Evolutionary conservation across 1,139 yeast species (phyloP).

Genomic region (Debaryomyces udenii): DNA sequence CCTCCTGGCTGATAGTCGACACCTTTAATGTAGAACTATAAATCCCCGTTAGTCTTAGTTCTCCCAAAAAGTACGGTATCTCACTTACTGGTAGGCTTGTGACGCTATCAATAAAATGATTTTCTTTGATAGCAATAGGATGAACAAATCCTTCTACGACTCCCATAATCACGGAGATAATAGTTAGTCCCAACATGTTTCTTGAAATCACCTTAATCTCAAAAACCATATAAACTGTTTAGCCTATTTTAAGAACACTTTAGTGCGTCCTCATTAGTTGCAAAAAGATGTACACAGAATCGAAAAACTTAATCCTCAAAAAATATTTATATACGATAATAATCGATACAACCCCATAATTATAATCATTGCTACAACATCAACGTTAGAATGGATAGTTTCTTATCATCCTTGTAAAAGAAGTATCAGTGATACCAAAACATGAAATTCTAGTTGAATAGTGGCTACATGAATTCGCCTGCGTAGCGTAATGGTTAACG

Average conservation of each 20-base stretch:
- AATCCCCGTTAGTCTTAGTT: conserved; percentile 11
- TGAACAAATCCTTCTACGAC: conserved; percentile 39
- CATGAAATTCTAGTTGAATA: no score
- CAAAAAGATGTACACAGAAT: conserved; percentile 10
- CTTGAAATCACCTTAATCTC: no score
- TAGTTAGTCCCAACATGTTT: no score
- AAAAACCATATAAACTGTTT: no score
- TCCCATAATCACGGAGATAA: not conserved
- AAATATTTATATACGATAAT: no score
- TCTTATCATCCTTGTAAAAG: no score
- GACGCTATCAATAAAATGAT: conserved; percentile 74
- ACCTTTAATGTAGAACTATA: conserved; percentile 65
- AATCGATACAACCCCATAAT: no score
- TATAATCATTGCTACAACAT: no score
- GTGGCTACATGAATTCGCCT: conserved; percentile 20
- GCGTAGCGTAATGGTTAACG: conserved; percentile 51
- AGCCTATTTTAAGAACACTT: no score
- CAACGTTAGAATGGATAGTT: no score
- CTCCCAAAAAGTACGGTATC: not conserved
- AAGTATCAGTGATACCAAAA: no score
- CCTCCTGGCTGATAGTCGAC: conserved; percentile 91
- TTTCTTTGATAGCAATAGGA: conserved; percentile 65
- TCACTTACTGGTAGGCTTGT: conserved; percentile 71
- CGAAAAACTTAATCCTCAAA: not conserved
- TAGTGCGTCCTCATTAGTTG: conserved; percentile 1